These are phyloP conservation scores for Botrytis cinerea DNA, from an alignment of 2,329 filamentous ascomycete genomes.

Conservation along the genomic window DNA sequence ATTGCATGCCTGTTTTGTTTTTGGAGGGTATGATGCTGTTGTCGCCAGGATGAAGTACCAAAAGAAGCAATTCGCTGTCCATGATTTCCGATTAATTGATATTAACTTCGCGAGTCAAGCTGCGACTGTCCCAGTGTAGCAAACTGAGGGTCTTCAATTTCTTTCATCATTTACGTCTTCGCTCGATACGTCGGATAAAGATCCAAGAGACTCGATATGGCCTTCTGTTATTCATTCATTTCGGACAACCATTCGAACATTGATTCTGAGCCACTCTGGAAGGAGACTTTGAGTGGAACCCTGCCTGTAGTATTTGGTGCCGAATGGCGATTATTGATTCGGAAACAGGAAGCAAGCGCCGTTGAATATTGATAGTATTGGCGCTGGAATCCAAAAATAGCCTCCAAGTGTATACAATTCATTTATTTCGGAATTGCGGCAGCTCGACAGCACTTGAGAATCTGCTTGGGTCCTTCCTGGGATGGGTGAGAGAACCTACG, in stretches of 20 bases:
- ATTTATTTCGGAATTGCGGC: neutral
- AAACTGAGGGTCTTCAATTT: neutral
- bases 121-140: neutral
- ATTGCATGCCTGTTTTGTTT: neutral
- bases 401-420: neutral
- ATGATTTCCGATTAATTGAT: neutral
- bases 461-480: neutral
- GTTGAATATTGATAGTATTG: neutral
- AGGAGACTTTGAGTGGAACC: neutral
- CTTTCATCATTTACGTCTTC: neutral
- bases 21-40: neutral
- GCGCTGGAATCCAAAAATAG: neutral
- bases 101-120: neutral
- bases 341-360: neutral
- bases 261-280: neutral
- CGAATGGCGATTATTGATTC: conserved; percentile 2
- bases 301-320: neutral
- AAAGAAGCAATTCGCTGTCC: neutral
- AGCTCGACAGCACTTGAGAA: neutral
- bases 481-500: neutral
- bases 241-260: neutral
- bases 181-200: neutral
- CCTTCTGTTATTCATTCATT: neutral
- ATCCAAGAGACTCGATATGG: neutral
- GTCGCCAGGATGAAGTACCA: neutral